These are phyloP conservation scores for Beauveria australis DNA, from an alignment of 2,329 filamentous ascomycete species.

Conservation along the genomic window DNA sequence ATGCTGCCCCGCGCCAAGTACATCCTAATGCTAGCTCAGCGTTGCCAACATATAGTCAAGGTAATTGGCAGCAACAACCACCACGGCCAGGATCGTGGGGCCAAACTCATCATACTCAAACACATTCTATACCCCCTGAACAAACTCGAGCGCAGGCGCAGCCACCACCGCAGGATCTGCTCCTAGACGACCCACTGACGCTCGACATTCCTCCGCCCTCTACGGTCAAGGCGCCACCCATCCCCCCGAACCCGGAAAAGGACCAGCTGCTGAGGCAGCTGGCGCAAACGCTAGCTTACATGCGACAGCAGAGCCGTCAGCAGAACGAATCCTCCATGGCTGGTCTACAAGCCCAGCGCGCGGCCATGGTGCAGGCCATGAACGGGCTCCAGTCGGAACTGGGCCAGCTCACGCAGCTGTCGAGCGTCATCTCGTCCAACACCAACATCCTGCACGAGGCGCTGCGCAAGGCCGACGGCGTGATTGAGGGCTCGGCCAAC, in stretches of 20 bases:
- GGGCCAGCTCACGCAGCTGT: conserved; percentile 60
- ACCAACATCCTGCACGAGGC: conserved; percentile 69
- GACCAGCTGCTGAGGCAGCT: conserved; percentile 76
- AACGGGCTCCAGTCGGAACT: conserved; percentile 66
- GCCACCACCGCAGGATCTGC: conserved; percentile 37
- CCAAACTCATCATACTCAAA: conserved; percentile 16
- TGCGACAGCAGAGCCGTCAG: conserved; percentile 58
- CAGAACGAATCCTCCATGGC: conserved; percentile 69
- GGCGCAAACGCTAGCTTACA: conserved; percentile 58
- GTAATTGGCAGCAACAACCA: conserved; percentile 14
- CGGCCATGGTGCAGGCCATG: conserved; percentile 65
- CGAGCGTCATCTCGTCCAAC: conserved; percentile 65
- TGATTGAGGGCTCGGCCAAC: conserved; percentile 64
- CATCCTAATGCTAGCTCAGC: conserved; percentile 4
- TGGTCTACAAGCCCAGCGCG: conserved; percentile 69
- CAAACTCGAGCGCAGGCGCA: conserved; percentile 16
- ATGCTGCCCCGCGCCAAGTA: background rate
- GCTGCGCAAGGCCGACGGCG: conserved; percentile 67
- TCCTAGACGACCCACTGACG: conserved; percentile 50
- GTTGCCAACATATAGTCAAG: conserved; percentile 18
- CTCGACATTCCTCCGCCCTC: conserved; percentile 39
- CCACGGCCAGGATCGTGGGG: conserved; percentile 18
- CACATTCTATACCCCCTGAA: conserved; percentile 22
- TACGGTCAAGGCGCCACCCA: conserved; percentile 64
- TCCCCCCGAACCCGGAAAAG: conserved; percentile 93